A percentile compares a stretch with the other conserved stretches of the same genome.
Evolutionary conservation across 2,329 filamentous ascomycete genomes (phyloP).

Genomic region (Nigrospora osmanthi): DNA sequence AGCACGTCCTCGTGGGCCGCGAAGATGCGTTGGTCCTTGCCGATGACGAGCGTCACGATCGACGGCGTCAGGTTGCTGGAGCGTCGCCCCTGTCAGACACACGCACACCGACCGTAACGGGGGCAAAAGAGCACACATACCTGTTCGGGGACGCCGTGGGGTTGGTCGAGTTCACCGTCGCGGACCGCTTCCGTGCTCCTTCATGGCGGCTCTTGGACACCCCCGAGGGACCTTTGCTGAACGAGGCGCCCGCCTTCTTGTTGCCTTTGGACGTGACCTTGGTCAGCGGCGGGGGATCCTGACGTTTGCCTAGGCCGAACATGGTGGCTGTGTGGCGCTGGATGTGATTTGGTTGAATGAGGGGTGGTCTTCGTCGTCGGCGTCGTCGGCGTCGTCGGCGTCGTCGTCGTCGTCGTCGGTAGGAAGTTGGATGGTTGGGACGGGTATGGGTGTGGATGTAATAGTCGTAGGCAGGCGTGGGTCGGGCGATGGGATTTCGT

Average conservation of each 20-base stretch:
- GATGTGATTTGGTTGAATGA: no score
- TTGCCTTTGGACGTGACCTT: conserved; percentile 47
- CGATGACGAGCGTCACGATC: conserved; percentile 74
- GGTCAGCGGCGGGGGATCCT: conserved; percentile 23
- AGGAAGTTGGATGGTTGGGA: no score
- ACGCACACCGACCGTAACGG: no score
- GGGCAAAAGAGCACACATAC: conserved; percentile 30
- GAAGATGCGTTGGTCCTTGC: conserved; percentile 78
- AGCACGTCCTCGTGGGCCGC: conserved; percentile 87
- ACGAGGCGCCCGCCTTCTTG: conserved; percentile 46
- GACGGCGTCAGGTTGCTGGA: conserved; percentile 51
- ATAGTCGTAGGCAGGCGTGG: no score
- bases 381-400: no score
- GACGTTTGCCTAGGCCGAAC: neutral
- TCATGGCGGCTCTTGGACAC: conserved; percentile 49
- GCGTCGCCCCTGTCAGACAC: neutral
- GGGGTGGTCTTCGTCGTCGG: no score
- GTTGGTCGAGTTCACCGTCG: conserved; percentile 11
- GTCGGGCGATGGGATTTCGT: no score
- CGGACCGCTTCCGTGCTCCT: conserved; percentile 10
- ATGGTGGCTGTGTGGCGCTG: neutral
- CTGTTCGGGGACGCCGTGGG: conserved; percentile 32
- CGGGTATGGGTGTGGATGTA: no score
- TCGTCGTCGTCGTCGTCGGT: no score
- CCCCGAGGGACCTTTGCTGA: conserved; percentile 41